These are phyloP conservation scores for Geranium rotundifolium DNA, from an alignment of 345 rosid genomes.

Conservation along the genomic window DNA sequence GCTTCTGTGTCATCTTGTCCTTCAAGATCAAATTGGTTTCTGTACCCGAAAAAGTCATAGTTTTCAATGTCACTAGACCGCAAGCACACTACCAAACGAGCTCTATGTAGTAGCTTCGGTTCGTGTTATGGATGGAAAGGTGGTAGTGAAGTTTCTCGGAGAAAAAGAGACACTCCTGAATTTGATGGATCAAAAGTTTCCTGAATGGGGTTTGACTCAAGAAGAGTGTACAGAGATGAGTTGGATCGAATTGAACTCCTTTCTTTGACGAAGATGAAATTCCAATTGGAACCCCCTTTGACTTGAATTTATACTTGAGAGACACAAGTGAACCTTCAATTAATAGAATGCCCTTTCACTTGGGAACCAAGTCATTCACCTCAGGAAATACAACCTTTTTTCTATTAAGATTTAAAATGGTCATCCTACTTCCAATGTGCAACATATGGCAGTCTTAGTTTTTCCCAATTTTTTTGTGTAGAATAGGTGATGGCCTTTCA, in stretches of 20 bases:
- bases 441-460: too few species aligned
- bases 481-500: too few species aligned
- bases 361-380: too few species aligned
- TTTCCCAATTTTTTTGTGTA: too few species aligned
- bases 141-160: conserved; percentile 20
- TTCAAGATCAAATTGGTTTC: conserved; percentile 19
- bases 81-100: conserved; percentile 11
- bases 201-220: conserved; percentile 33
- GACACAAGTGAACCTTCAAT: too few species aligned
- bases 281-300: conserved; percentile 8
- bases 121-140: conserved; percentile 8
- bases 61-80: conserved; percentile 8
- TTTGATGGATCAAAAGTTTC: conserved; percentile 21
- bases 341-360: too few species aligned
- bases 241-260: conserved; percentile 37
- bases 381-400: too few species aligned
- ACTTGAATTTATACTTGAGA: too few species aligned
- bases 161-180: conserved; percentile 17
- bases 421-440: too few species aligned
- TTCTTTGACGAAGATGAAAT: conserved; percentile 14
- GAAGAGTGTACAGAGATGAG: conserved; percentile 41
- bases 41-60: conserved; percentile 17
- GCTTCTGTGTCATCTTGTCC: conserved; percentile 25
- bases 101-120: conserved; percentile 12
- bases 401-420: too few species aligned